These are phyloP conservation scores for Chloromonas sp. DNA, from an alignment of 163 green algal species.

Conservation along the genomic window DNA sequence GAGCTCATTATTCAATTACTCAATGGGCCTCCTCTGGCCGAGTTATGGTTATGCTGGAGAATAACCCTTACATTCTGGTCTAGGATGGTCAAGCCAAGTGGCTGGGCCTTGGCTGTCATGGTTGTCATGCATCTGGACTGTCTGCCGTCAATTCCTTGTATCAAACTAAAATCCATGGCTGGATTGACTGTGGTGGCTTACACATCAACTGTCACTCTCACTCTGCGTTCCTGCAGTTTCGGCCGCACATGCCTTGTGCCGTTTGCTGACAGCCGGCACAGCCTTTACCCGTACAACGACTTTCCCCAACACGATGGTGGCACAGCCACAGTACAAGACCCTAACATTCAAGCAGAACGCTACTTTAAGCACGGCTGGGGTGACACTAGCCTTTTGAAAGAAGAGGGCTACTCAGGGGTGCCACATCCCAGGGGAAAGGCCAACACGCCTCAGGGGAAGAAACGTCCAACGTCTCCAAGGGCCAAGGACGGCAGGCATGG, in stretches of 20 bases:
- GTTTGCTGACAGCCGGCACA: constrained; percentile 21
- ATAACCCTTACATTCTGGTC: no score
- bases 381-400: constrained; percentile 28
- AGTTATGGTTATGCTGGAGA: no score
- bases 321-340: constrained; percentile 9
- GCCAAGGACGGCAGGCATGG: constrained; percentile 13
- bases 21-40: no score
- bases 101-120: no score
- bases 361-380: constrained; percentile 35
- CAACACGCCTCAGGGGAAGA: neutral
- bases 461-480: neutral
- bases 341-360: constrained; percentile 2
- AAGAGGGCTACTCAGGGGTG: constrained; percentile 20
- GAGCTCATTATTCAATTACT: no score
- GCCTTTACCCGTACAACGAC: constrained; percentile 37
- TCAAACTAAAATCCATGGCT: no score
- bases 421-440: neutral
- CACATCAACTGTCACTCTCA: neutral
- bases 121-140: no score
- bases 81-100: no score
- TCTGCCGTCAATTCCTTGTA: no score
- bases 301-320: constrained; percentile 11
- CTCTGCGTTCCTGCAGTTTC: constrained; percentile 14
- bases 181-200: no score
- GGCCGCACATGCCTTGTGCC: constrained; percentile 27